Conservation (phyloP, 192 early-diverging fungal genomes). For the Coemansia erecta region DNA sequence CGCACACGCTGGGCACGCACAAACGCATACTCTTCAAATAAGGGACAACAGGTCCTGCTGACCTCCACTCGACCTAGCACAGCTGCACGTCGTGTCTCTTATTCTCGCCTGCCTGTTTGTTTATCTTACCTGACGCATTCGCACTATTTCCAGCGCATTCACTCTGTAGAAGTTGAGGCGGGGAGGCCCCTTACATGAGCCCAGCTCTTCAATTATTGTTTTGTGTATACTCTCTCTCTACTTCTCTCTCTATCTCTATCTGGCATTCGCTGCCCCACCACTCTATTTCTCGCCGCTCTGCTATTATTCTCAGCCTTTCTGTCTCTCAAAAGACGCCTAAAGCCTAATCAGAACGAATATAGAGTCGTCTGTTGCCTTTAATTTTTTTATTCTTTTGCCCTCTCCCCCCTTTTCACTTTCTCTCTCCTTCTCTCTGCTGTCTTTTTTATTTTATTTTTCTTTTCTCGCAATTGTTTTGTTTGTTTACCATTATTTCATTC, state of each 20-base stretch:
- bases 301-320: not conserved
- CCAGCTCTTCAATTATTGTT: not conserved
- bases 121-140: not conserved
- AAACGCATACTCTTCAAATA: not conserved
- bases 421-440: constrained; percentile 6
- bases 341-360: too few species aligned
- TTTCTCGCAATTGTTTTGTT: not conserved
- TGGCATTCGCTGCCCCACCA: not conserved
- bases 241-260: not conserved
- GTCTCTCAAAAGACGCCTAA: not conserved
- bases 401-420: not conserved
- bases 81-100: constrained; percentile 12
- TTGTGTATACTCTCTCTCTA: not conserved
- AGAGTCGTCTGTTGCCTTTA: not conserved
- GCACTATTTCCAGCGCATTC: not conserved
- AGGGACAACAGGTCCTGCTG: constrained; percentile 7
- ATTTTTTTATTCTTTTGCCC: not conserved
- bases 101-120: constrained; percentile 2
- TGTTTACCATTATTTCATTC: not conserved
- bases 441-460: not conserved
- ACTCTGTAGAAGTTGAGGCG: not conserved
- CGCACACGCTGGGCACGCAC: not conserved
- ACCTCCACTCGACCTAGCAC: constrained; percentile 10
- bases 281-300: not conserved
- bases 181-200: constrained; percentile 10